Percentiles rank a stretch among this genome's conserved stretches.
Conservation (phyloP, 208 protist genomes). For the Leishmania martiniquensis region DNA sequence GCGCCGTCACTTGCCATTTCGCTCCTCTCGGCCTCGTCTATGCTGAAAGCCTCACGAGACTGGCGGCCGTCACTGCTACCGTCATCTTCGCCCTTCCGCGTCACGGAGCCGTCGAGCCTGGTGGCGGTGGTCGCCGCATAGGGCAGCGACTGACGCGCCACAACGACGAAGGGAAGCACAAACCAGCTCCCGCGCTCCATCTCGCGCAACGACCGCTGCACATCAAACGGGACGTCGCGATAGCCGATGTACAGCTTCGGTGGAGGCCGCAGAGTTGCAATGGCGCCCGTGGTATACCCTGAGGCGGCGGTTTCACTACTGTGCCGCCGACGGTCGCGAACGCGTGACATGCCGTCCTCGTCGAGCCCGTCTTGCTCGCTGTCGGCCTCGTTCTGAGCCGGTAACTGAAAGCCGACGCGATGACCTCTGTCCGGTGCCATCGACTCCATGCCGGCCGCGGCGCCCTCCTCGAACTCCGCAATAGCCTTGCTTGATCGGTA, state of each 20-base stretch:
- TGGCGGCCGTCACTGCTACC: neutral
- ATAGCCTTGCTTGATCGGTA: neutral
- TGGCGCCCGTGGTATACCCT: neutral
- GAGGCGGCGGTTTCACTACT: neutral
- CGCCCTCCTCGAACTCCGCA: neutral
- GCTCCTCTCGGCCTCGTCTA: slow-evolving; percentile 23
- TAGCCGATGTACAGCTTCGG: slow-evolving; percentile 70
- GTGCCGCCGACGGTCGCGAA: slow-evolving; percentile 11
- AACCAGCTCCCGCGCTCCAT: slow-evolving; percentile 57
- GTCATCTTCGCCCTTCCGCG: neutral
- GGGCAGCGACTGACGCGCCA: slow-evolving; percentile 49
- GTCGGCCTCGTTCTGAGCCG: slow-evolving; percentile 1
- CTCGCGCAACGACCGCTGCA: slow-evolving; percentile 49
- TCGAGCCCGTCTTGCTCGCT: neutral
- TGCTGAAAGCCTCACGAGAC: neutral
- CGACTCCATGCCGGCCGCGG: neutral
- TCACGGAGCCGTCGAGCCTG: neutral
- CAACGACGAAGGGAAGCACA: slow-evolving; percentile 65
- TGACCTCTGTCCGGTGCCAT: neutral
- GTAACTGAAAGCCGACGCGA: slow-evolving; percentile 16
- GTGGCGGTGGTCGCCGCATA: slow-evolving; percentile 17
- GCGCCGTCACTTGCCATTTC: slow-evolving; percentile 27
- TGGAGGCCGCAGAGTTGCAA: slow-evolving; percentile 25
- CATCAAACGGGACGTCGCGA: slow-evolving; percentile 55
- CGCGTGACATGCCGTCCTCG: neutral